phyloP scores from a whole-genome alignment of 202 grass and related monocot species.

The Schoenoplectus tabernaemontani region DNA sequence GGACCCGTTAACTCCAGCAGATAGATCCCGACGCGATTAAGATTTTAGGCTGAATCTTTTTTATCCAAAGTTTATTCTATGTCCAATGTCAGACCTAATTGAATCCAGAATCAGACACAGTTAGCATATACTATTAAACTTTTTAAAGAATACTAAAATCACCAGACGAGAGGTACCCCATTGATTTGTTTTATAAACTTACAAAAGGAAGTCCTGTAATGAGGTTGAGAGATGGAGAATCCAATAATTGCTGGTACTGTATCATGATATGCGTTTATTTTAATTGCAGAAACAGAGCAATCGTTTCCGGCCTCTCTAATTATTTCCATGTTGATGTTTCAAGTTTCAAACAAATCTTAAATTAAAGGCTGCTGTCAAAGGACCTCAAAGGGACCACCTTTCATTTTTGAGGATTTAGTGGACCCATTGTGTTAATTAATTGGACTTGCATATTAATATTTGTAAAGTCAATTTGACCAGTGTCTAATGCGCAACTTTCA shows the following conservation, averaged over 20 bases:
- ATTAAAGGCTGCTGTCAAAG: background rate
- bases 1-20: no score
- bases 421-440: slow-evolving; percentile 10
- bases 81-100: no score
- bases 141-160: no score
- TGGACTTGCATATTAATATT: background rate
- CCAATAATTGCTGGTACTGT: background rate
- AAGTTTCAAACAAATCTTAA: slow-evolving; percentile 17
- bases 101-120: no score
- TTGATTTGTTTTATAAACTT: no score
- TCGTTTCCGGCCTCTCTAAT: background rate
- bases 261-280: background rate
- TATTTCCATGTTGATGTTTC: slow-evolving; percentile 11
- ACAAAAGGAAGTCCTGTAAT: no score
- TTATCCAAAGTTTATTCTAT: no score
- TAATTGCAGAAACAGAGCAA: slow-evolving; percentile 7
- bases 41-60: no score
- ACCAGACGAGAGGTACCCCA: no score
- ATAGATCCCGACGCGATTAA: no score
- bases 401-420: slow-evolving; percentile 20
- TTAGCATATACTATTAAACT: no score
- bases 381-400: background rate
- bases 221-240: background rate
- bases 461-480: background rate
- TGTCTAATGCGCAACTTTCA: background rate